Conservation (phyloP, 768 basidiomycete genomes). For the Omphalotus guepiniiformis region DNA sequence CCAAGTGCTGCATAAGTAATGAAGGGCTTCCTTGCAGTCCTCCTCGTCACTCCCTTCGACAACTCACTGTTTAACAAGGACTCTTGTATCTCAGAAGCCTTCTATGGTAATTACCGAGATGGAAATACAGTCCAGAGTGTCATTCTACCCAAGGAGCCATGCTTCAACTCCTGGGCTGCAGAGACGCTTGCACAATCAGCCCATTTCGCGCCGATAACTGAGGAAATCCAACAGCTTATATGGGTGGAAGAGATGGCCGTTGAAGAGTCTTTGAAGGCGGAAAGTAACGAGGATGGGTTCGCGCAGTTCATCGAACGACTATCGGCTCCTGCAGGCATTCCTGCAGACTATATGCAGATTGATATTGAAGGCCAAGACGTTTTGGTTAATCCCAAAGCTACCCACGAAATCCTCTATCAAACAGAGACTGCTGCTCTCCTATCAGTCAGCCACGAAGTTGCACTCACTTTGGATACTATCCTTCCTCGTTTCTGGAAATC, state of each 20-base stretch:
- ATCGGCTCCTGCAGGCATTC: constrained; percentile 12
- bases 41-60: constrained; percentile 44
- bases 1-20: too few relatives aligned
- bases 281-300: constrained; percentile 25
- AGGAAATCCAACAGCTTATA: constrained; percentile 40
- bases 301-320: constrained; percentile 30
- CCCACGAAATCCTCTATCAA: constrained; percentile 39
- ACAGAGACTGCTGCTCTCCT: constrained; percentile 44
- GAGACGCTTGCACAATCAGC: constrained; percentile 23
- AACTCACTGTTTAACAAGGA: constrained; percentile 31
- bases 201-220: constrained; percentile 20
- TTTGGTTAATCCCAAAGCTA: constrained; percentile 6
- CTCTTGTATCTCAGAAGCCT: constrained; percentile 45
- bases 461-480: constrained; percentile 48
- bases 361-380: constrained; percentile 6
- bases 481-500: constrained; percentile 77
- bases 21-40: constrained; percentile 14
- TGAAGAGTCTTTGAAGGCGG: constrained; percentile 38
- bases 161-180: constrained; percentile 31
- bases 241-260: constrained; percentile 58
- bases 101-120: constrained; percentile 54
- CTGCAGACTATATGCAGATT: constrained; percentile 12
- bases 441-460: constrained; percentile 38
- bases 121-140: constrained; percentile 37
- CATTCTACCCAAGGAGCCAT: constrained; percentile 38